Percentiles rank a stretch among this genome's conserved stretches.
These are phyloP conservation scores for Claviceps citrina DNA, from an alignment of 2,329 filamentous ascomycete genomes.

Conservation along the genomic window DNA sequence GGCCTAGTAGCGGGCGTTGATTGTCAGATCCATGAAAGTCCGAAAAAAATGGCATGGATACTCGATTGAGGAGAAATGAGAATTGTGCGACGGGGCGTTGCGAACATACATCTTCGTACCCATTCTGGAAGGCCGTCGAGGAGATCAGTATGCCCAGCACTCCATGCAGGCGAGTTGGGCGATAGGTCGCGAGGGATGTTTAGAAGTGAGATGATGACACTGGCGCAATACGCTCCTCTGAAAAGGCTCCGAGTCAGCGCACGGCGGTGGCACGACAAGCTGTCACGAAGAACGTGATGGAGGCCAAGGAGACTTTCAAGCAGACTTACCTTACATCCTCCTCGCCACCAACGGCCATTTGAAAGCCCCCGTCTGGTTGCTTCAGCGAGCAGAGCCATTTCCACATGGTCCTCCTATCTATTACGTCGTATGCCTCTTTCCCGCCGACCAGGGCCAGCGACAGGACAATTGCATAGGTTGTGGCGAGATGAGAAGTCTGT, in stretches of 20 bases:
- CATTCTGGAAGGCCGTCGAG: constrained; percentile 63
- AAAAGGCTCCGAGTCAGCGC: constrained; percentile 5
- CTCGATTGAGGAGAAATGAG: constrained; percentile 4
- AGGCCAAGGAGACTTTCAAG: too few species aligned
- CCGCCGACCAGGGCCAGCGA: constrained; percentile 67
- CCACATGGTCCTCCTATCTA: constrained; percentile 80
- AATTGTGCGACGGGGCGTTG: neutral
- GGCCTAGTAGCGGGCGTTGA: constrained; percentile 38
- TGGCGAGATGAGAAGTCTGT: constrained; percentile 75
- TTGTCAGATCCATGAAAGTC: constrained; percentile 7
- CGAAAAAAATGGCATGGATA: constrained; percentile 7
- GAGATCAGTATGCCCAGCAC: constrained; percentile 47
- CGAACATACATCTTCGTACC: constrained; percentile 57
- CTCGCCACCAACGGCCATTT: constrained; percentile 72
- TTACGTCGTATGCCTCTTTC: constrained; percentile 52
- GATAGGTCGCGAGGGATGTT: constrained; percentile 70
- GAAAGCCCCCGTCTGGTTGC: constrained; percentile 77
- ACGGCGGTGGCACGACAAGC: constrained; percentile 8
- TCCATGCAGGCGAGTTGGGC: constrained; percentile 50
- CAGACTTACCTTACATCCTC: constrained; percentile 62
- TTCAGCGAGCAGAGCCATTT: constrained; percentile 78
- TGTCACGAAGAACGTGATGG: neutral
- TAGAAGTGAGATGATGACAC: constrained; percentile 69
- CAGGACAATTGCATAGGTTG: constrained; percentile 72
- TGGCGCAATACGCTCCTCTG: constrained; percentile 82